Percentiles rank a stretch among this genome's conserved stretches.
phyloP scores from a whole-genome alignment of 1,139 yeast species.

The Pichia sp. region DNA sequence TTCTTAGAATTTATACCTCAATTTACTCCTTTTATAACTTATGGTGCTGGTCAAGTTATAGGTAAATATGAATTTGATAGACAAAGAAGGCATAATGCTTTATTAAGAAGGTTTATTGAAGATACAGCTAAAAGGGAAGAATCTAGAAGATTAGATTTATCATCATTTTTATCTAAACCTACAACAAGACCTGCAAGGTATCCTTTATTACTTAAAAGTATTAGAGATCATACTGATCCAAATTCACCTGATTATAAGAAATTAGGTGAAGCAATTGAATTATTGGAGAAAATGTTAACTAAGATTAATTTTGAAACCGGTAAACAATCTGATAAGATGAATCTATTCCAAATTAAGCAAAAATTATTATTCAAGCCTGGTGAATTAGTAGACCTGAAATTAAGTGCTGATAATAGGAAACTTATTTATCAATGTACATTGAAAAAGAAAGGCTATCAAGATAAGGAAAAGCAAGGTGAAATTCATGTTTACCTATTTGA shows the following conservation, averaged over 20 bases:
- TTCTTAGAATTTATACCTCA: slow-evolving; percentile 75
- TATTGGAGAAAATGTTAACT: slow-evolving; percentile 66
- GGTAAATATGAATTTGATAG: slow-evolving; percentile 95
- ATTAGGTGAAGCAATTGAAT: slow-evolving; percentile 65
- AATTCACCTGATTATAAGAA: slow-evolving; percentile 69
- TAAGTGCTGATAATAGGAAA: slow-evolving; percentile 73
- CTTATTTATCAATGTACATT: slow-evolving; percentile 73
- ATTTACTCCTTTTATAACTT: slow-evolving; percentile 86
- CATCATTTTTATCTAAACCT: slow-evolving; percentile 90
- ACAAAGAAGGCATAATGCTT: slow-evolving; percentile 82
- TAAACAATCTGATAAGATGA: slow-evolving; percentile 88
- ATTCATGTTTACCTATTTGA: slow-evolving; percentile 78
- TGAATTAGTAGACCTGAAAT: slow-evolving; percentile 79
- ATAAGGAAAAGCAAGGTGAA: slow-evolving; percentile 66
- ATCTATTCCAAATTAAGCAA: slow-evolving; percentile 79
- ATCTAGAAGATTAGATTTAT: slow-evolving; percentile 81
- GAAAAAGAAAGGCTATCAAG: slow-evolving; percentile 62
- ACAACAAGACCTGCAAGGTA: slow-evolving; percentile 95
- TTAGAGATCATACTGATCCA: slow-evolving; percentile 71
- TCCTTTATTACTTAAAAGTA: slow-evolving; percentile 76
- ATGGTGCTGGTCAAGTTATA: slow-evolving; percentile 94
- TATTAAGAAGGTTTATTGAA: slow-evolving; percentile 86
- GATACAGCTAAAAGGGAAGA: slow-evolving; percentile 88
- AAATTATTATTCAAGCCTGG: slow-evolving; percentile 67
- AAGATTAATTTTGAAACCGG: slow-evolving; percentile 89